phyloP scores from a whole-genome alignment of 2,329 filamentous ascomycete genomes.

The Seiridium cupressi region DNA sequence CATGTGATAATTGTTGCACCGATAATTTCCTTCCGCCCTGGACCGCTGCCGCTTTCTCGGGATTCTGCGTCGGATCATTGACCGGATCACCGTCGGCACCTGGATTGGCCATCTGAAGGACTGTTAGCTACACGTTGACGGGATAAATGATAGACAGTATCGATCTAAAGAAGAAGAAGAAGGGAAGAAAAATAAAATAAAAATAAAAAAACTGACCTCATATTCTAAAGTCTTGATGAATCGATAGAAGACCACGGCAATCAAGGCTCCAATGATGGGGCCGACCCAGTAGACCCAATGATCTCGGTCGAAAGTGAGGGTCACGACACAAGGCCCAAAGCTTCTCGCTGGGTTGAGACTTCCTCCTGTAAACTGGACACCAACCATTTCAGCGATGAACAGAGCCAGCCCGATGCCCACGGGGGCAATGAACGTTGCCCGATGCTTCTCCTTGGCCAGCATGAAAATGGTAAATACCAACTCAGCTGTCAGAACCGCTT shows the following conservation, averaged over 20 bases:
- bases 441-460: constrained; percentile 62
- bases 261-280: constrained; percentile 29
- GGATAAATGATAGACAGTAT: neutral
- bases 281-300: constrained; percentile 26
- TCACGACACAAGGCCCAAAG: constrained; percentile 45
- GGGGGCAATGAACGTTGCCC: constrained; percentile 60
- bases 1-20: neutral
- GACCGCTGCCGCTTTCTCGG: constrained; percentile 32
- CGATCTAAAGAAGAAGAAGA: too few species aligned
- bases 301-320: constrained; percentile 25
- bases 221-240: constrained; percentile 40
- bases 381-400: constrained; percentile 48
- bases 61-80: constrained; percentile 43
- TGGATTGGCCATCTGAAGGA: constrained; percentile 40
- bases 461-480: constrained; percentile 56
- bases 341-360: constrained; percentile 46
- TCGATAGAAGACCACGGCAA: constrained; percentile 35
- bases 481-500: constrained; percentile 53
- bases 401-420: constrained; percentile 61
- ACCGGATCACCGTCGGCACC: constrained; percentile 41
- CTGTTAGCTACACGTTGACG: neutral
- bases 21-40: neutral
- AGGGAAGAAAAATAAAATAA: neutral
- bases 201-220: constrained; percentile 21
- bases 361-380: constrained; percentile 46